These are phyloP conservation scores for Neurospora crassa DNA, from an alignment of 2,329 filamentous ascomycete genomes.

Conservation along the genomic window DNA sequence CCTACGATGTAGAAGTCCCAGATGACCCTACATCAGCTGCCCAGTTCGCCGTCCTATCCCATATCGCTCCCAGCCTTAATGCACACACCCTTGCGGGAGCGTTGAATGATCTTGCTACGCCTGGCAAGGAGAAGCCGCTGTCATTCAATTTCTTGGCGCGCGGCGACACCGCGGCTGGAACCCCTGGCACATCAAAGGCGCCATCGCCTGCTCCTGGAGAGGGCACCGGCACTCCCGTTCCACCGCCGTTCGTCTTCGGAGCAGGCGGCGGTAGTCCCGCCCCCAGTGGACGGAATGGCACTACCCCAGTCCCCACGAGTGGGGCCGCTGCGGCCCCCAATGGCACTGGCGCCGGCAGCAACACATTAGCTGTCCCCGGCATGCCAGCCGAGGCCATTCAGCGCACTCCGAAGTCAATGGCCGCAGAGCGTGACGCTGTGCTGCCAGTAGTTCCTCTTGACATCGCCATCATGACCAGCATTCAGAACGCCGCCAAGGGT, in stretches of 20 bases:
- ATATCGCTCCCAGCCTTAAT: constrained; percentile 50
- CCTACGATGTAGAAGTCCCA: constrained; percentile 78
- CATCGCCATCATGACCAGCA: constrained; percentile 79
- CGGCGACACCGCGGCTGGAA: constrained; percentile 62
- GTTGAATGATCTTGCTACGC: constrained; percentile 44
- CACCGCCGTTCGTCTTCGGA: constrained; percentile 47
- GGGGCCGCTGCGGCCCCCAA: constrained; percentile 21
- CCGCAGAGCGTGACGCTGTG: constrained; percentile 66
- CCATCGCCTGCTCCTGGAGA: constrained; percentile 76
- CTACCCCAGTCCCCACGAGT: constrained; percentile 29
- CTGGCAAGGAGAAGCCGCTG: constrained; percentile 53
- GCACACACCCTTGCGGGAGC: constrained; percentile 30
- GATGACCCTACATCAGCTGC: constrained; percentile 85
- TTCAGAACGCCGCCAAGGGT: constrained; percentile 74
- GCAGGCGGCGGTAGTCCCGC: constrained; percentile 43
- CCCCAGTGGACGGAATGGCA: constrained; percentile 42
- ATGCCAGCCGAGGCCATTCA: constrained; percentile 18
- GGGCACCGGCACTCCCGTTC: constrained; percentile 56
- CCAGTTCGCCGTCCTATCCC: constrained; percentile 57
- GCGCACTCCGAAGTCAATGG: constrained; percentile 43
- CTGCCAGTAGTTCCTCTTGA: constrained; percentile 79
- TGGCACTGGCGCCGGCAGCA: constrained; percentile 11
- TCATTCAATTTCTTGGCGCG: constrained; percentile 62
- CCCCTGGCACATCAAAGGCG: constrained; percentile 76
- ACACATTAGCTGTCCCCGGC: constrained; percentile 8